Evolutionary conservation across 2,329 filamentous ascomycete genomes (phyloP), one percentile per base, ranked within the genome.

Genomic region (Colletotrichum lini): DNA sequence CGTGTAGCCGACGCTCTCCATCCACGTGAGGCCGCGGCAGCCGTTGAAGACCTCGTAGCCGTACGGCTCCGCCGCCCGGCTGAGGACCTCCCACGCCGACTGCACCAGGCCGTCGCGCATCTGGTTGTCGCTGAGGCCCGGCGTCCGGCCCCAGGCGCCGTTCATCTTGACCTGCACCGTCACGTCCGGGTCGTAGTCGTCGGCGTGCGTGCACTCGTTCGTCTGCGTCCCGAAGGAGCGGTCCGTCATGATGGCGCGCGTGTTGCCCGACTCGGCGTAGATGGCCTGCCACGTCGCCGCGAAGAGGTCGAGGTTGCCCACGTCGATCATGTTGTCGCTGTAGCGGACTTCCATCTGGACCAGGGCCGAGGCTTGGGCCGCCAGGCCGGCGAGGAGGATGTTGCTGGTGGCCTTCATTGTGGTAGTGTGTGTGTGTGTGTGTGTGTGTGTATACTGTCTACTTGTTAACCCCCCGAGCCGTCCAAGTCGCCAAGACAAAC

Each of bases 341-440:
- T 70, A 74, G 35, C 73, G 65, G 40, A 74, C 73, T 53, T 74
- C 72, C 53, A 73, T 66, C 35, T 72, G 61, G 15, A 74, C 67
- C 6, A 62, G 52, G 16, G 61, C 72, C 3, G 65, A 40, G 45
- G 69, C 65, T 26, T 67, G 65, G 8, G 65, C 45, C 21, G 61
- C 65, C 30, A 74, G 16, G 35, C 57, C 44, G 64, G 68, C 73
- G 42, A 71, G 23, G n/a, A 69, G 15, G 15, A 54, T 21, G 18
- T 52, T 65, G n/a, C 44, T 45, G 38, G 45, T 56, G 42, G 59
- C 16, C 58, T 70, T 73, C 72, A 73, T 73, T 30, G 47, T 73
- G 1, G 30, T 9, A n/a, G 5, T 30, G 7, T 30, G 30, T 8
- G 2, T 30, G 62, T 68, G n/a, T n/a, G n/a, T n/a, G n/a, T 9